Percentiles rank a stretch among this genome's conserved stretches.
phyloP scores from a whole-genome alignment of 1,139 yeast species.

The Candida anutae region DNA sequence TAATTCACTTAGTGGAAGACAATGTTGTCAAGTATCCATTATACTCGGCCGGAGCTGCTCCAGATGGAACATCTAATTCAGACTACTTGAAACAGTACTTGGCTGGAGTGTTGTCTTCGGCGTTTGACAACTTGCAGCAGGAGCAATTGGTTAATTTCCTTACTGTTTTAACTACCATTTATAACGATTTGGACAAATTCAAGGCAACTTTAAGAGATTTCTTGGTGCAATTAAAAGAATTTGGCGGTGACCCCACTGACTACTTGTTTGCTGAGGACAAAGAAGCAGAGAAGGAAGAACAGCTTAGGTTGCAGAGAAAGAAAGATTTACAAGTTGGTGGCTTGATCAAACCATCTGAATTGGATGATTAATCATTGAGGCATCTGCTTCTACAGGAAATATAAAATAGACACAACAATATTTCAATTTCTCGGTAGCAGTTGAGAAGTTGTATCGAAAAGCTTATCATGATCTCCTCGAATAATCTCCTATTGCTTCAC shows the following conservation, averaged over 20 bases:
- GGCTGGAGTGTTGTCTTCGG: slow-evolving; percentile 72
- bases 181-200: slow-evolving; percentile 69
- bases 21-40: slow-evolving; percentile 69
- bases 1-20: slow-evolving; percentile 78
- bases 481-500: too few relatives aligned
- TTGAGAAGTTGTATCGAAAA: too few relatives aligned
- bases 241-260: slow-evolving; percentile 91
- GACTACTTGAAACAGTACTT: slow-evolving; percentile 74
- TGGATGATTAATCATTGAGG: slow-evolving; percentile 52
- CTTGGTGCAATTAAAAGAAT: slow-evolving; percentile 90
- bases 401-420: too few relatives aligned
- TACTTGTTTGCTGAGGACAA: slow-evolving; percentile 92
- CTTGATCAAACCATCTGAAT: slow-evolving; percentile 88
- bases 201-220: slow-evolving; percentile 88
- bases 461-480: too few relatives aligned
- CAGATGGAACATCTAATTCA: slow-evolving; percentile 77
- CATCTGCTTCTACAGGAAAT: too few relatives aligned
- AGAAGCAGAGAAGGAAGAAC: slow-evolving; percentile 68
- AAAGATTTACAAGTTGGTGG: slow-evolving; percentile 89
- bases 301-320: slow-evolving; percentile 64
- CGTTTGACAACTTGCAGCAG: slow-evolving; percentile 83
- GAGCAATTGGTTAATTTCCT: slow-evolving; percentile 80
- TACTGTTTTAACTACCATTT: slow-evolving; percentile 64
- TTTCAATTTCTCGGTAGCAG: too few relatives aligned
- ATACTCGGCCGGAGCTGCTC: slow-evolving; percentile 66